A percentile compares a stretch with the other conserved stretches of the same genome.
phyloP scores from a whole-genome alignment of 768 basidiomycete genomes.

The Kwoniella bestiolae region DNA sequence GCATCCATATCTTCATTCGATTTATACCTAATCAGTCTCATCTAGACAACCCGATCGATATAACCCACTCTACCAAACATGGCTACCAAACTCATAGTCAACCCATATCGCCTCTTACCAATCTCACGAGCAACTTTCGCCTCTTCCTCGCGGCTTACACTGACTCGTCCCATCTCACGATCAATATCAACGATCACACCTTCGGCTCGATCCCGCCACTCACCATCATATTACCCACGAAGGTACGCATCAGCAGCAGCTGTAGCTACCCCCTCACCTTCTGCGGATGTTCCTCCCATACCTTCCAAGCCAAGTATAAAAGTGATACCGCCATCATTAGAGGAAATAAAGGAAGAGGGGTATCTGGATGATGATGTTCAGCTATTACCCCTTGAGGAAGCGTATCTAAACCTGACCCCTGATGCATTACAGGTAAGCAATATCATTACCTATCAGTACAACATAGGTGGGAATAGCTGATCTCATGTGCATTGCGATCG shows the following conservation, averaged over 20 bases:
- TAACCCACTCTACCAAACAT: background rate
- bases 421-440: slow-evolving; percentile 48
- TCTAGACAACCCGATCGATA: background rate
- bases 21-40: background rate
- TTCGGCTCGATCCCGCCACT: slow-evolving; percentile 1
- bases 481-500: background rate
- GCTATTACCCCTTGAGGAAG: slow-evolving; percentile 44
- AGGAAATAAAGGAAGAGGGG: slow-evolving; percentile 50
- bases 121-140: slow-evolving; percentile 29
- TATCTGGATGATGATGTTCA: slow-evolving; percentile 51
- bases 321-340: slow-evolving; percentile 46
- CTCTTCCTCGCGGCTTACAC: slow-evolving; percentile 21
- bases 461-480: background rate
- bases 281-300: slow-evolving; percentile 9
- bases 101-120: slow-evolving; percentile 6
- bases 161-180: background rate
- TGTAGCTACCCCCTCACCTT: slow-evolving; percentile 14
- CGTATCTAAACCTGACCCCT: slow-evolving; percentile 43
- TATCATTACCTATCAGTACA: background rate
- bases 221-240: background rate
- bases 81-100: background rate
- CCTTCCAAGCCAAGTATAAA: slow-evolving; percentile 17
- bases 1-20: background rate
- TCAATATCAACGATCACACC: background rate
- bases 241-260: slow-evolving; percentile 20